phyloP scores from a whole-genome alignment of 2,329 filamentous ascomycete species.

The Stachybotrys echinatus region DNA sequence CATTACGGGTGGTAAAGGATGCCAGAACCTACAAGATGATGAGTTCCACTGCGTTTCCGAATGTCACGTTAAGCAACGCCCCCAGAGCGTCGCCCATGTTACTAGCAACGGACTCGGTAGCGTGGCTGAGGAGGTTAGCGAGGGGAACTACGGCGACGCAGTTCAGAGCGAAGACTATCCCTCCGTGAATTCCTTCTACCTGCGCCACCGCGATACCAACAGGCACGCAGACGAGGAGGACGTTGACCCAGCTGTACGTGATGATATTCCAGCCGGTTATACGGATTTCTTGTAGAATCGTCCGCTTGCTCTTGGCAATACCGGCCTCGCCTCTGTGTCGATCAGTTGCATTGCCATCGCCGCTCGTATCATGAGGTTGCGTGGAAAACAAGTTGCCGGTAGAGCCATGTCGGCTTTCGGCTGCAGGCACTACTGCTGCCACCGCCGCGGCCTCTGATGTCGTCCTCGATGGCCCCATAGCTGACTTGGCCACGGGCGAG shows the following conservation, averaged over 20 bases:
- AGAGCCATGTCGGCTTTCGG: too few species aligned
- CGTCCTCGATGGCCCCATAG: too few species aligned
- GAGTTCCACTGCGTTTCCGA: conserved; percentile 74
- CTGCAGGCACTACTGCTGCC: too few species aligned
- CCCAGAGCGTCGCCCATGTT: conserved; percentile 69
- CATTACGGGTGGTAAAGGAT: too few species aligned
- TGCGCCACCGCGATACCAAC: conserved; percentile 65
- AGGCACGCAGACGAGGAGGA: conserved; percentile 73
- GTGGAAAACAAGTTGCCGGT: too few species aligned
- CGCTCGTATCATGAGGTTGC: too few species aligned
- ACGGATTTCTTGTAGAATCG: conserved; percentile 43
- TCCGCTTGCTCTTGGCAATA: conserved; percentile 29
- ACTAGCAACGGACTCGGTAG: conserved; percentile 69
- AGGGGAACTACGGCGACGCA: conserved; percentile 71
- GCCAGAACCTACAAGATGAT: conserved; percentile 68
- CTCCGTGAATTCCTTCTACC: conserved; percentile 47
- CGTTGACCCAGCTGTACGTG: conserved; percentile 71
- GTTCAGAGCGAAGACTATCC: conserved; percentile 67
- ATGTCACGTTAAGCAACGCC: conserved; percentile 70
- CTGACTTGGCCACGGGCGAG: too few species aligned
- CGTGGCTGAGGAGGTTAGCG: conserved; percentile 65
- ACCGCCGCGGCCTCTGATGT: too few species aligned
- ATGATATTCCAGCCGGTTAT: conserved; percentile 51
- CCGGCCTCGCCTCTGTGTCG: conserved; percentile 19
- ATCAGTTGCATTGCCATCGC: conserved; percentile 9